A percentile compares a stretch with the other conserved stretches of the same genome.
Conservation (phyloP, 306 rosid species). For the Sophora flavescens region DNA sequence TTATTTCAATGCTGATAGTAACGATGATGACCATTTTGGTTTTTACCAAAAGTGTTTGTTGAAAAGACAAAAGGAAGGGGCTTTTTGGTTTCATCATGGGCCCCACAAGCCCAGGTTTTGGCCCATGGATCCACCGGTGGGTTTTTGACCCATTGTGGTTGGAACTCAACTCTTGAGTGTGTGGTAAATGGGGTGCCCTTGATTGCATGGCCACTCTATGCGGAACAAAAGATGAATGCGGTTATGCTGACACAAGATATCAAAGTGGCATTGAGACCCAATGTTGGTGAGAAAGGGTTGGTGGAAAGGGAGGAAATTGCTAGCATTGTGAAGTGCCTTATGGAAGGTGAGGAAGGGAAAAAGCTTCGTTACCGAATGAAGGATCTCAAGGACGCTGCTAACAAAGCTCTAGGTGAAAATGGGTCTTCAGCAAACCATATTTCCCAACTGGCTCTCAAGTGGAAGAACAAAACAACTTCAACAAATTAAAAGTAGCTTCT, state of each 20-base stretch:
- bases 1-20: constrained; percentile 55
- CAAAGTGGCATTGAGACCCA: constrained; percentile 58
- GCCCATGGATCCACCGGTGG: constrained; percentile 73
- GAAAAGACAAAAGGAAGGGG: constrained; percentile 65
- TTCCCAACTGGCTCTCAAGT: constrained; percentile 53
- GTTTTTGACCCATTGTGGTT: constrained; percentile 83
- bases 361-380: constrained; percentile 62
- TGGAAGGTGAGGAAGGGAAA: constrained; percentile 90
- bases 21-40: constrained; percentile 46
- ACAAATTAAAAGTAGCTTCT: constrained; percentile 18
- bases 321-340: constrained; percentile 52
- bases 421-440: constrained; percentile 65
- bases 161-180: constrained; percentile 78
- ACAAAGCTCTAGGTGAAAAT: constrained; percentile 41
- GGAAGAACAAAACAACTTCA: constrained; percentile 44
- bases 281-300: constrained; percentile 46
- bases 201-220: constrained; percentile 81
- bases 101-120: constrained; percentile 72
- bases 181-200: constrained; percentile 73
- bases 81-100: constrained; percentile 66
- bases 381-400: constrained; percentile 64
- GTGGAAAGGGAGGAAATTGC: constrained; percentile 64
- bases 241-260: constrained; percentile 54
- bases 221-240: constrained; percentile 85
- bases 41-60: constrained; percentile 70